phyloP scores from a whole-genome alignment of 2,329 filamentous ascomycete genomes.

The Penicillium rolfsii region DNA sequence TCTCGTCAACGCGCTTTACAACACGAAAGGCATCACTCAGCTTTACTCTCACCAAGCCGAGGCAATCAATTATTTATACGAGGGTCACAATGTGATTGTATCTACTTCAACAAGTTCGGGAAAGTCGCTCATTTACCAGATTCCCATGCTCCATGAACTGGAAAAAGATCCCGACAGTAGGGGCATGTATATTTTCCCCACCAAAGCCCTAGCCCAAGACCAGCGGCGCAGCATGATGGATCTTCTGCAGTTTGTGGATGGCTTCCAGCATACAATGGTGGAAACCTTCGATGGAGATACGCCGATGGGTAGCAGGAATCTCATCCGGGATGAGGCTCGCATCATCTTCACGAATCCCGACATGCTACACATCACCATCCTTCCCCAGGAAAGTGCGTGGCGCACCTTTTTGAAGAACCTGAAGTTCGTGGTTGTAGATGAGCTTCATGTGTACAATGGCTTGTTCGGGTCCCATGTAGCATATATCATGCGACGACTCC shows the following conservation, averaged over 20 bases:
- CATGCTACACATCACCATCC: conserved; percentile 92
- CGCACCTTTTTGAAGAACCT: conserved; percentile 84
- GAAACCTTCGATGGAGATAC: conserved; percentile 98
- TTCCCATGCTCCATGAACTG: conserved; percentile 85
- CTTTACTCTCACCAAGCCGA: conserved; percentile 92
- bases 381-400: conserved; percentile 91
- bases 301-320: conserved; percentile 73
- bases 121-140: conserved; percentile 96
- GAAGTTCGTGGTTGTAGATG: conserved; percentile 86
- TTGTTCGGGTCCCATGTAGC: conserved; percentile 92
- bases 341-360: conserved; percentile 98
- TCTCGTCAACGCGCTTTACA: conserved; percentile 94
- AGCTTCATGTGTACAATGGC: conserved; percentile 95
- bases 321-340: conserved; percentile 82
- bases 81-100: conserved; percentile 85
- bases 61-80: conserved; percentile 84
- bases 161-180: conserved; percentile 76
- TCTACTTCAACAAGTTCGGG: conserved; percentile 95
- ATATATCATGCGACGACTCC: conserved; percentile 87
- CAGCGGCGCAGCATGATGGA: conserved; percentile 87
- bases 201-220: conserved; percentile 94
- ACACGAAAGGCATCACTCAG: conserved; percentile 80
- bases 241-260: conserved; percentile 77
- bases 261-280: conserved; percentile 73
- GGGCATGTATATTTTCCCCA: conserved; percentile 98